Conservation (phyloP, 257 asterid species). For the Plantago ovata region DNA sequence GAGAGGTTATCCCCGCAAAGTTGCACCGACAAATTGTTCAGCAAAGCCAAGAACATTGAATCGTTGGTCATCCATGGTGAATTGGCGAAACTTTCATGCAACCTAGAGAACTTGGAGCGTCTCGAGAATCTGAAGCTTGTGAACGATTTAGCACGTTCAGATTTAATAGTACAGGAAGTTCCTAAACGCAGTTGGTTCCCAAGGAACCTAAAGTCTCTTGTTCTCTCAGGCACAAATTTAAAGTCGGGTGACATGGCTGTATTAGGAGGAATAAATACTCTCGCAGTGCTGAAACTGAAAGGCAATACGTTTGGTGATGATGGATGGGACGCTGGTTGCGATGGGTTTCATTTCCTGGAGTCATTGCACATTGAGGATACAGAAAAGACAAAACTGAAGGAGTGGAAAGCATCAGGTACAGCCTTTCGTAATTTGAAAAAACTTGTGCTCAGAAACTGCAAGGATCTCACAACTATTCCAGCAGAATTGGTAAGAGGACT, state of each 20-base stretch:
- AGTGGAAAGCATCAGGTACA: neutral
- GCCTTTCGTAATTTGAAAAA: neutral
- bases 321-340: neutral
- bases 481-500: too few species aligned
- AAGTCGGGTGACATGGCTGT: neutral
- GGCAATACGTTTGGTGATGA: neutral
- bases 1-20: neutral
- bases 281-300: neutral
- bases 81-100: neutral
- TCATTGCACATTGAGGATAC: neutral
- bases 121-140: neutral
- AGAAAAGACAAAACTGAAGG: neutral
- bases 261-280: neutral
- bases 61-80: neutral
- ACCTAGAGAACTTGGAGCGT: neutral
- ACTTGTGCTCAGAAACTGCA: neutral
- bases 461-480: too few species aligned
- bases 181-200: neutral
- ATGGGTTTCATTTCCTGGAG: neutral
- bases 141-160: neutral
- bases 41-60: neutral
- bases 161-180: too few species aligned
- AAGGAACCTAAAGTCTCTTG: neutral
- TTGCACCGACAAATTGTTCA: neutral
- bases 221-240: neutral